Conservation (phyloP, 805 yeast genomes). For the Yamadazyma phyllophila region DNA sequence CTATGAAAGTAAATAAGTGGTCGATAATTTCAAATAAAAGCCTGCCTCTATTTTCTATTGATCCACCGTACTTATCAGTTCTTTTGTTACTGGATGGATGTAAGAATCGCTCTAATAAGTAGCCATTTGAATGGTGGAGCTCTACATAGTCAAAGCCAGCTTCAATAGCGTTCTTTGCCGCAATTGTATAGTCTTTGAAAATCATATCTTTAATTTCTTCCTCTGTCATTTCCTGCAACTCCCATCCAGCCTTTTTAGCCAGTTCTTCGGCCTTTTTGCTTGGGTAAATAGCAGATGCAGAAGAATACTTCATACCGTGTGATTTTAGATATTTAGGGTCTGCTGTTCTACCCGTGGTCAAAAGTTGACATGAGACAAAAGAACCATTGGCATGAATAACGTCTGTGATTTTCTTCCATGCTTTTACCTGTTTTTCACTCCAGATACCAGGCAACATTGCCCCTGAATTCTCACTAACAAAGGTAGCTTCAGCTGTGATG, state of each 20-base stretch:
- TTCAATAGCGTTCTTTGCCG: slow-evolving; percentile 27
- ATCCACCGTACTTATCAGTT: slow-evolving; percentile 33
- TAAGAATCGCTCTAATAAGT: slow-evolving; percentile 36
- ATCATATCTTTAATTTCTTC: slow-evolving; percentile 24
- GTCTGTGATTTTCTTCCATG: slow-evolving; percentile 49
- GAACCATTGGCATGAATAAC: slow-evolving; percentile 46
- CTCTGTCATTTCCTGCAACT: slow-evolving; percentile 15
- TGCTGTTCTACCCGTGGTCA: slow-evolving; percentile 50
- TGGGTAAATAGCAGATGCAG: slow-evolving; percentile 4
- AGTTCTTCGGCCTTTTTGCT: not conserved
- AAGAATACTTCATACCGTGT: slow-evolving; percentile 17
- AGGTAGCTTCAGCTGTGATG: slow-evolving; percentile 35
- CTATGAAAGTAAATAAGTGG: slow-evolving; percentile 32
- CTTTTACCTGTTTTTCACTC: slow-evolving; percentile 45
- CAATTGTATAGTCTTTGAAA: slow-evolving; percentile 20
- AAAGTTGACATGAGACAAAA: slow-evolving; percentile 47
- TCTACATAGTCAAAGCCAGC: slow-evolving; percentile 43
- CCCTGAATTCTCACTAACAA: slow-evolving; percentile 35
- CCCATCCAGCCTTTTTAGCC: slow-evolving; percentile 9
- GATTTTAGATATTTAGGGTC: slow-evolving; percentile 23
- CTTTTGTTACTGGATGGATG: slow-evolving; percentile 32
- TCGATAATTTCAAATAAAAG: slow-evolving; percentile 33
- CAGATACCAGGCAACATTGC: slow-evolving; percentile 48
- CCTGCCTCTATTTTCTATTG: slow-evolving; percentile 37
- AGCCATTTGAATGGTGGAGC: slow-evolving; percentile 42